Percentiles rank a stretch among this genome's conserved stretches.
These are phyloP conservation scores for Nicotiana undulata DNA, from an alignment of 257 asterid genomes.

Conservation along the genomic window DNA sequence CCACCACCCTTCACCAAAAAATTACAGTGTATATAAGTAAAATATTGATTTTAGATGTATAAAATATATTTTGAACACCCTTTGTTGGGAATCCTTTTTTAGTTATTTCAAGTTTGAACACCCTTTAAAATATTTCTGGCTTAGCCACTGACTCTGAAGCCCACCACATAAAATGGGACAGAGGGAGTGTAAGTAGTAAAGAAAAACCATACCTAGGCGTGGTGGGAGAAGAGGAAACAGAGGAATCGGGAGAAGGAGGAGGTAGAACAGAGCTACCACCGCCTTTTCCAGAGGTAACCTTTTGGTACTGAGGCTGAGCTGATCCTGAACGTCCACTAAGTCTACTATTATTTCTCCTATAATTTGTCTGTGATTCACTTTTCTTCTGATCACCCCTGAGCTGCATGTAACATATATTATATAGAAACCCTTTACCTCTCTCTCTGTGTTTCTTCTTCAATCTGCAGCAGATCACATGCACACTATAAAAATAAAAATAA, in stretches of 20 bases:
- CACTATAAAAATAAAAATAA: not conserved
- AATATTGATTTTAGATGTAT: too few relatives aligned
- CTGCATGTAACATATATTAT: constrained; percentile 12
- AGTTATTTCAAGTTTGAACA: too few relatives aligned
- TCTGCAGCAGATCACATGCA: constrained; percentile 8
- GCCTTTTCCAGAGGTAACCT: constrained; percentile 14
- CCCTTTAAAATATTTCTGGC: too few relatives aligned
- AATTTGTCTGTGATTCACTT: not conserved
- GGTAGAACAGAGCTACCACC: constrained; percentile 9
- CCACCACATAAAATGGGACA: not conserved
- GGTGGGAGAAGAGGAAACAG: not conserved
- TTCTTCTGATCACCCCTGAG: constrained; percentile 7
- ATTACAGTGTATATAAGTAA: too few relatives aligned
- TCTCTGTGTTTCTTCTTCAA: not conserved
- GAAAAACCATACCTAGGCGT: not conserved
- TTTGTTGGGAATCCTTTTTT: too few relatives aligned
- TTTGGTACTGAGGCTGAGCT: constrained; percentile 8
- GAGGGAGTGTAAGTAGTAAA: not conserved
- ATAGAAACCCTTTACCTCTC: not conserved
- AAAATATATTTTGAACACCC: too few relatives aligned
- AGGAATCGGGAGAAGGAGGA: constrained; percentile 11
- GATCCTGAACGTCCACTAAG: not conserved
- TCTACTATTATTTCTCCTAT: not conserved
- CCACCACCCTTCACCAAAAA: too few relatives aligned
- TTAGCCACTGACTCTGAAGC: not conserved